Percentiles rank a stretch among this genome's conserved stretches.
Evolutionary conservation across 2,329 filamentous ascomycete genomes (phyloP).

Genomic region (Fusarium sp.): DNA sequence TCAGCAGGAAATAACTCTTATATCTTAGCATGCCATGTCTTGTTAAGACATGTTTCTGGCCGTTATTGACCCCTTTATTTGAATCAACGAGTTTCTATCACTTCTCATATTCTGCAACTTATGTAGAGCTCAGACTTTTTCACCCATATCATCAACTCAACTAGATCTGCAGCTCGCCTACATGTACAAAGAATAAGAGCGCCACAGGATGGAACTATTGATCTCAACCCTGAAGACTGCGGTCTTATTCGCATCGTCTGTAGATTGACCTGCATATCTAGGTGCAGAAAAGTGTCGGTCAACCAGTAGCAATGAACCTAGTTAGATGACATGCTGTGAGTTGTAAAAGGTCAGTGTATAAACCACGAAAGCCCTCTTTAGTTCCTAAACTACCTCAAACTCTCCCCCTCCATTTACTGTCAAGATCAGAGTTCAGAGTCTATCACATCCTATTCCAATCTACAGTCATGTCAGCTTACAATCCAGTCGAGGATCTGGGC

Average conservation of each 20-base stretch:
- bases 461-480: constrained; percentile 13
- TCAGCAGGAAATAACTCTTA: accelerated
- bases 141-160: accelerated
- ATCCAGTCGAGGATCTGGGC: constrained; percentile 35
- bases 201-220: neutral
- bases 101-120: neutral
- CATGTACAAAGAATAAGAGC: neutral
- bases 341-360: neutral
- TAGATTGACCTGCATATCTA: neutral
- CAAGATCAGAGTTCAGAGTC: neutral
- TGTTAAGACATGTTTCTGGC: neutral
- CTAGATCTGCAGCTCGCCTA: neutral
- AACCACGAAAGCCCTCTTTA: accelerated
- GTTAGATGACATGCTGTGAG: neutral
- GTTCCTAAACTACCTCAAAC: neutral
- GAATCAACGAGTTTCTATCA: neutral
- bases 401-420: accelerated
- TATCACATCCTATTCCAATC: neutral
- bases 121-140: neutral
- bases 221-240: neutral
- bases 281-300: neutral
- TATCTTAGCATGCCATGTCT: too few relatives aligned
- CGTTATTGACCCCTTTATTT: neutral
- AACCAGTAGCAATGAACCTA: neutral
- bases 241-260: neutral